Percentiles rank a stretch among this genome's conserved stretches.
Conservation (phyloP, 768 basidiomycete species). For the Lactarius sp. region DNA sequence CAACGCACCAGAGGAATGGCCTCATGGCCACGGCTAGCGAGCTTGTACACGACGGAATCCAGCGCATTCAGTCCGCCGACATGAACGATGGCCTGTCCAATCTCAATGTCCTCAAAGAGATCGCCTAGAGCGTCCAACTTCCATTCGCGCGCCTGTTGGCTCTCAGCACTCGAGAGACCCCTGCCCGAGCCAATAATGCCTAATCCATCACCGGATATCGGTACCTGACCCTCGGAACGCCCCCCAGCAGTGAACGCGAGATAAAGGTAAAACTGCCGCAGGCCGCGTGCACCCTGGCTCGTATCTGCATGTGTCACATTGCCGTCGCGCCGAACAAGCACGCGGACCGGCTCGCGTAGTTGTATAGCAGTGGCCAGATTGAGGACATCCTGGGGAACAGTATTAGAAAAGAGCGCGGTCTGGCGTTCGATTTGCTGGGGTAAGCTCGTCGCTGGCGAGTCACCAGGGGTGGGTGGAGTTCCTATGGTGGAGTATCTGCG, state of each 20-base stretch:
- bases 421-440: conserved; percentile 64
- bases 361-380: conserved; percentile 92
- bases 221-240: conserved; percentile 49
- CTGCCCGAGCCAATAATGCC: conserved; percentile 95
- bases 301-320: conserved; percentile 69
- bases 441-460: conserved; percentile 34
- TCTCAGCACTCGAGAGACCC: conserved; percentile 74
- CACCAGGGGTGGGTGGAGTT: conserved; percentile 42
- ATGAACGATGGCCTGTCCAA: conserved; percentile 76
- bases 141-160: conserved; percentile 85
- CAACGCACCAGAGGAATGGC: conserved; percentile 76
- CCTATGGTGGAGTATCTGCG: conserved; percentile 57
- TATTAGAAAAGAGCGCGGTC: conserved; percentile 95
- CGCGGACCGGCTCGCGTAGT: conserved; percentile 92
- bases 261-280: conserved; percentile 96
- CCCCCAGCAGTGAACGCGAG: conserved; percentile 89
- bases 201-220: conserved; percentile 51
- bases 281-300: conserved; percentile 68
- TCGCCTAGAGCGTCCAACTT: conserved; percentile 90
- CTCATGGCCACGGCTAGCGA: conserved; percentile 81
- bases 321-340: conserved; percentile 91
- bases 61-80: conserved; percentile 84
- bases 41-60: conserved; percentile 86
- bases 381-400: conserved; percentile 95
- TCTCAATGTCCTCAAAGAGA: conserved; percentile 82